Percentiles rank a stretch among this genome's conserved stretches.
Conservation (phyloP, 2,329 filamentous ascomycete species). For the Elsinoe ampelina region DNA sequence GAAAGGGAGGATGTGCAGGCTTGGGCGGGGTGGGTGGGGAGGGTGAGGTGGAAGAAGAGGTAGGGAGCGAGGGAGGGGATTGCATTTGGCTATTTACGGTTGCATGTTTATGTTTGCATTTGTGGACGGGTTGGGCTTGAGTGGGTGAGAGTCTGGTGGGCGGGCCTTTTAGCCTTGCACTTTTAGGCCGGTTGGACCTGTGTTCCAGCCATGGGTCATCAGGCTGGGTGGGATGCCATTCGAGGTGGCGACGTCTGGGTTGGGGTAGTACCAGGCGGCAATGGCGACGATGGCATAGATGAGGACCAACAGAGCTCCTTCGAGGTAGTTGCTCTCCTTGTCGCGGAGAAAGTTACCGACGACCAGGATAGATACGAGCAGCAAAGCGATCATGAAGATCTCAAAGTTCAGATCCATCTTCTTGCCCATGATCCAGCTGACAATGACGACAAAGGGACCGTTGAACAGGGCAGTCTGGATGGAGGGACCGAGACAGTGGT, state of each 20-base stretch:
- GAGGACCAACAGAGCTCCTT: slow-evolving; percentile 70
- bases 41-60: slow-evolving; percentile 62
- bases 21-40: slow-evolving; percentile 65
- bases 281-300: slow-evolving; percentile 56
- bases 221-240: slow-evolving; percentile 1
- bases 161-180: background rate
- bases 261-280: slow-evolving; percentile 52
- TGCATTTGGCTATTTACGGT: background rate
- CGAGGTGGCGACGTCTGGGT: slow-evolving; percentile 29
- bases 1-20: slow-evolving; percentile 60
- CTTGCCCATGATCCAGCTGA: slow-evolving; percentile 66
- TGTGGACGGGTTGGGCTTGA: too few species aligned
- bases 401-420: slow-evolving; percentile 76
- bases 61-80: slow-evolving; percentile 21
- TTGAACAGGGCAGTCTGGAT: slow-evolving; percentile 88
- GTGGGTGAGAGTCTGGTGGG: too few species aligned
- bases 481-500: slow-evolving; percentile 75
- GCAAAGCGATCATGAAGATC: slow-evolving; percentile 70
- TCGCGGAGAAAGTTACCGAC: slow-evolving; percentile 82
- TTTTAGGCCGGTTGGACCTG: background rate
- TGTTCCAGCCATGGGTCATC: slow-evolving; percentile 3
- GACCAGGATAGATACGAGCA: slow-evolving; percentile 76
- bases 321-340: slow-evolving; percentile 82
- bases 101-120: background rate
- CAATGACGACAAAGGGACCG: slow-evolving; percentile 69